Evolutionary conservation across 345 rosid genomes (phyloP), one percentile per base, ranked within the genome.

Genomic region (Corchorus olitorius): DNA sequence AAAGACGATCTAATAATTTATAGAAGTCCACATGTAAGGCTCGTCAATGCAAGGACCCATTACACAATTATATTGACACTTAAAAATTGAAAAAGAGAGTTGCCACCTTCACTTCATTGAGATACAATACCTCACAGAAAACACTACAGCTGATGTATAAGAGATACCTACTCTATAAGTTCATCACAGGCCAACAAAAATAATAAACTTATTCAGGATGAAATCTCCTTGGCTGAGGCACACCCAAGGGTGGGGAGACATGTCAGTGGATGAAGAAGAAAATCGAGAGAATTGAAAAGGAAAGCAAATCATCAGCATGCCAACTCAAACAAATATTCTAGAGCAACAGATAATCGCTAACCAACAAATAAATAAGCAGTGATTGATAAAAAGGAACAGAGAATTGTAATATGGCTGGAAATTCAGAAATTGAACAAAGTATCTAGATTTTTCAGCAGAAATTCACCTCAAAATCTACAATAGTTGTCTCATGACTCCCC

Each of bases 391-490:
- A 54, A 72, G 45, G 64, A 64, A 41, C 71, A 43, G 62, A 48
- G 34, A 12, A 43, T 46, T 27, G 15, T 14, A 17, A 16, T 13
- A 35, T 55, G 41, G 52, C 13, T 14, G 27, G 54, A 66, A 45
- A 20, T 12, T n/a, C 33, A 14, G 1, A 69, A 43, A 39, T 53
- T 45, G 62, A 59, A 60, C 3, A 27, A 63, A 43, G 22, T 62
- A 52, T 11, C 12, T 2, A 15, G 50, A 34, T 50, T 70, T 52
- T 20, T 46, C 39, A 8, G 34, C 33, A 43, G 3, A 72, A 37
- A 62, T 63, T 68, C 90, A 96, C 99, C 99, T 96, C 95, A 88
- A 96, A 93, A 80, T 96, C 97, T 63, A 93, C 94, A 52, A 75
- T 35, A 72, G 99, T 81, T 65, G 87, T 86, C 84, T 94, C 97